Base-by-base conservation (phyloP, 78 protist genomes). In the Anaeramoeba flamelloides region DNA sequence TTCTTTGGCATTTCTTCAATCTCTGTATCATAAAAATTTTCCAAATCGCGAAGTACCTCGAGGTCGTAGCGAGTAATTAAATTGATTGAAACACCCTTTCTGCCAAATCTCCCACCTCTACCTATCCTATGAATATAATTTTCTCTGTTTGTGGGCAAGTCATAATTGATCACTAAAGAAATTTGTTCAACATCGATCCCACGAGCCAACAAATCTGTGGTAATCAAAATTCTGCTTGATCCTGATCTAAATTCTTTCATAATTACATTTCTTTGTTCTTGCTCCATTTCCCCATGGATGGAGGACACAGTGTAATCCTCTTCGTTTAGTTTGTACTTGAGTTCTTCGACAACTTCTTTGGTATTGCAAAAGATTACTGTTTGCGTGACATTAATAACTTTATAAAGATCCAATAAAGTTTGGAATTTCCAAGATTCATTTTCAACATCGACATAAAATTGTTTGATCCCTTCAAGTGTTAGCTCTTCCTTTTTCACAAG, bases 381-480 rank as follows among this genome's bases (percentile, higher is more conserved):
- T n/a, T n/a, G n/a, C n/a, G n/a, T n/a, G n/a, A n/a, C n/a, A n/a
- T n/a, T n/a, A n/a, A n/a, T n/a, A n/a, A n/a, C n/a, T 77, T 94
- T 96, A 93, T 98, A 98, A 41, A 98, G 94, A 77, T 98, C 99
- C 79, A 92, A 87, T 38, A 98, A 92, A 3, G 97, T 94, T 65
- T 96, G 98, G 69, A 93, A 87, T 91, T 98, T 96, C 92, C 94
- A 96, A 33, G 90, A 90, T 83, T 97, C 98, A 33, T 78, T 40
- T 65, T 95, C 97, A 4, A 93, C 90, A 31, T 85, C 83, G 37
- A 98, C 85, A 92, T 87, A 98, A 87, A 91, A 98, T 89, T 98
- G 99, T 85, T 90, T 87, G 89, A 98, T 94, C 81, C 98, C 99
- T 36, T 96, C 99, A 40, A 98, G 94, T 30, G 99, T 98, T 17